Base-by-base conservation (phyloP, 2,329 filamentous ascomycete genomes). In the Penicillium sclerotigenum region DNA sequence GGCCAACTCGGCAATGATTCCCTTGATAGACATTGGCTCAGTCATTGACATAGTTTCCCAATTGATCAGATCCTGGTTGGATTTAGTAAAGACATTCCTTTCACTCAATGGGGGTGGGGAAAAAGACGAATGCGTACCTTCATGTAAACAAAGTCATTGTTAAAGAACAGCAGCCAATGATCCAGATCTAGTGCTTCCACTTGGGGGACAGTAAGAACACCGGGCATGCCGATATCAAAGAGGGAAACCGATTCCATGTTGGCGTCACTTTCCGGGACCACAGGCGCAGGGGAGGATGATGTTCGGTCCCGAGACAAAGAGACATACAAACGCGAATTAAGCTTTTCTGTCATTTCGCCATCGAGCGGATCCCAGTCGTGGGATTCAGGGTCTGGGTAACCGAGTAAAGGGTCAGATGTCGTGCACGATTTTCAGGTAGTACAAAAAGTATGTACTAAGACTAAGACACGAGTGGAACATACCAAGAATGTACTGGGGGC, bases 401-500 rank as follows among this genome's bases (percentile, higher is more conserved):
- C 49, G 7, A 24, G 29, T 45, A 34, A 28, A 38, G 10, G 46
- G 47, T 58, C 43, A 48, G 37, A 53, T 55, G n/a, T 36, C 13
- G 16, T 48, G 47, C 29, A 43, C 7, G n/a, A 47, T 29, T 20
- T 37, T 52, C 11, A 13, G 1, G 29, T 38, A 14, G 29, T 28
- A 45, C 40, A 36, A 16, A 28, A 14, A n/a, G 1, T 3, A 40
- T 40, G 29, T 26, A 33, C 26, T 18, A 20, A 42, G 33, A 33
- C 41, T 3, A 13, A 28, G 33, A 28, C 29, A 29, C 18, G 46
- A 14, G 31, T 31, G 37, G 22, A 6, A 38, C 73, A 62, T 61
- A 80, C 78, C 78, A 34, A 80, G 70, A n/a, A 81, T 66, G 56
- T 78, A 76, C 58, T 78, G 77, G 5, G 79, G 79, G n/a, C 68